Evolutionary conservation across 176 grass and related monocot genomes (phyloP).

Genomic region (Raddia distichophylla): DNA sequence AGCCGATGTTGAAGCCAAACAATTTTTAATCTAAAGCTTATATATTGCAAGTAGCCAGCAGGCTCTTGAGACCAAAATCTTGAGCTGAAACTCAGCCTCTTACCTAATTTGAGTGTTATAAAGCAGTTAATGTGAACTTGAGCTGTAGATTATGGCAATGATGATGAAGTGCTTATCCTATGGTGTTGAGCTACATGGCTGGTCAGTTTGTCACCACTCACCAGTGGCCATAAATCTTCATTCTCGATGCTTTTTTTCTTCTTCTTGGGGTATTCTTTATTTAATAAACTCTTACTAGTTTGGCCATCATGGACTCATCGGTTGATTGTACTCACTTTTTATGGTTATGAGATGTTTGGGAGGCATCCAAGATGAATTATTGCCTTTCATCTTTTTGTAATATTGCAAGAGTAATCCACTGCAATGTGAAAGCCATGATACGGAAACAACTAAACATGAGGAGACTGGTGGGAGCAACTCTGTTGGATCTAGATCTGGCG

Average conservation of each 20-base stretch:
- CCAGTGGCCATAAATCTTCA: not conserved
- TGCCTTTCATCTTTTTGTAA: conserved; percentile 29
- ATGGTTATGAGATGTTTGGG: conserved; percentile 5
- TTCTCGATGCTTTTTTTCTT: not conserved
- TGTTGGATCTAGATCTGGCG: conserved; percentile 63
- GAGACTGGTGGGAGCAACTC: conserved; percentile 24
- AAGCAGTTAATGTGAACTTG: not conserved
- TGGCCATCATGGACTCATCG: not conserved
- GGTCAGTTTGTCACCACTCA: not conserved
- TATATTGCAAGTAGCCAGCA: too few relatives aligned
- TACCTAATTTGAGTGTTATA: not conserved
- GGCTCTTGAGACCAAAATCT: too few relatives aligned
- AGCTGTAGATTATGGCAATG: not conserved
- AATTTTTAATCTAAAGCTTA: too few relatives aligned
- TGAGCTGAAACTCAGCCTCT: too few relatives aligned
- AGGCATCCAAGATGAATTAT: not conserved
- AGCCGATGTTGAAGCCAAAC: too few relatives aligned
- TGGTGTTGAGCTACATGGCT: not conserved
- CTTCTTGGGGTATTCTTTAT: not conserved
- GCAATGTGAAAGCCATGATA: conserved; percentile 4
- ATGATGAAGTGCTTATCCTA: not conserved
- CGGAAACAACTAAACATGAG: conserved; percentile 24
- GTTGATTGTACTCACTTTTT: conserved; percentile 5
- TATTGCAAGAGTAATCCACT: conserved; percentile 48
- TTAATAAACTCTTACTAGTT: not conserved